Conservation (phyloP, 345 rosid species). For the Acer yangbiense region DNA sequence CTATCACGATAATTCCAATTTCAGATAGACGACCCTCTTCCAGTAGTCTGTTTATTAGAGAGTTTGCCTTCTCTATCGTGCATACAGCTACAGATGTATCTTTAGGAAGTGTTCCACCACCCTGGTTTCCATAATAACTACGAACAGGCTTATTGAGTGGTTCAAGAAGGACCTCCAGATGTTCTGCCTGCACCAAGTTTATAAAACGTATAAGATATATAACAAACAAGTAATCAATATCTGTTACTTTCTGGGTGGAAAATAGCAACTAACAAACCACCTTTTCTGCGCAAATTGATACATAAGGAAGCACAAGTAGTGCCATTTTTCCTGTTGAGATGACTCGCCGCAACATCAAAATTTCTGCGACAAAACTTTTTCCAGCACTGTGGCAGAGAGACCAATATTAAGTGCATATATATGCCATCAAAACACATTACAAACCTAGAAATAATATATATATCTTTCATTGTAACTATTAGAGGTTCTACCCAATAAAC, state of each 20-base stretch:
- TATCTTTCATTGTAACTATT: neutral
- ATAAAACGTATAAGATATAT: constrained; percentile 2
- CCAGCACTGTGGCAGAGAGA: constrained; percentile 71
- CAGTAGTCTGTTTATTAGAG: constrained; percentile 77
- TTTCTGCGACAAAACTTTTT: constrained; percentile 98
- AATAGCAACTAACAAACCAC: constrained; percentile 32
- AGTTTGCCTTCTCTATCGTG: constrained; percentile 99
- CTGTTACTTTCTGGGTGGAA: constrained; percentile 18
- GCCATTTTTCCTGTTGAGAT: constrained; percentile 83
- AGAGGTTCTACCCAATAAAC: constrained; percentile 4
- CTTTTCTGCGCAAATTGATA: constrained; percentile 95
- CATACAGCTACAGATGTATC: constrained; percentile 97
- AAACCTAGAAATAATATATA: constrained; percentile 3
- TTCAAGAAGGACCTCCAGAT: constrained; percentile 84
- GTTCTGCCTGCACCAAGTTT: constrained; percentile 71
- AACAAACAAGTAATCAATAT: constrained; percentile 16
- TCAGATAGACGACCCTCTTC: constrained; percentile 96
- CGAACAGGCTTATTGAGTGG: constrained; percentile 93
- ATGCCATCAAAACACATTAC: neutral
- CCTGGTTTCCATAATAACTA: constrained; percentile 93
- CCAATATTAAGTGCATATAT: constrained; percentile 24
- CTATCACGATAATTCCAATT: constrained; percentile 94
- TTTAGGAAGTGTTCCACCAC: constrained; percentile 96
- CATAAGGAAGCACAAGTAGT: constrained; percentile 94
- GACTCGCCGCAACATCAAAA: constrained; percentile 90